These are phyloP conservation scores for Cicer cuneatum DNA, from an alignment of 306 rosid species.

Conservation along the genomic window DNA sequence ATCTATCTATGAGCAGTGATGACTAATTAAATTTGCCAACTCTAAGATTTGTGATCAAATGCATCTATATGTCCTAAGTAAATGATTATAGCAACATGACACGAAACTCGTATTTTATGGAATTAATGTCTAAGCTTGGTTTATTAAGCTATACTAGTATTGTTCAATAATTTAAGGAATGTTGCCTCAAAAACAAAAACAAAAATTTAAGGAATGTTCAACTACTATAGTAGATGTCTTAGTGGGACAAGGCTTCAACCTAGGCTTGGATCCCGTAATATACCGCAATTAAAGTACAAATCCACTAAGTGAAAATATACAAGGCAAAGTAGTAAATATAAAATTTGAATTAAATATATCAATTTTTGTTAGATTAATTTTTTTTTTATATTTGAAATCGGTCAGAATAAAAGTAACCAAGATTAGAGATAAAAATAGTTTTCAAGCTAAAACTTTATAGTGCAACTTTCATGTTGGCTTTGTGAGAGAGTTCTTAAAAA, in stretches of 20 bases:
- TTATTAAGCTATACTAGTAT: constrained; percentile 4
- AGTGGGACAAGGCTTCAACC: constrained; percentile 37
- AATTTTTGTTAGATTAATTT: too few relatives aligned
- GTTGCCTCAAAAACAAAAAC: background rate
- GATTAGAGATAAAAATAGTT: too few relatives aligned
- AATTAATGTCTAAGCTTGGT: constrained; percentile 38
- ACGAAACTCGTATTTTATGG: constrained; percentile 46
- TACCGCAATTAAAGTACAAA: constrained; percentile 34
- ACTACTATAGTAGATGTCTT: constrained; percentile 26
- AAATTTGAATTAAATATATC: too few relatives aligned
- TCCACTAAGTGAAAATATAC: background rate
- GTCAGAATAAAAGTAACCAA: too few relatives aligned
- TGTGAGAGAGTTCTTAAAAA: too few relatives aligned
- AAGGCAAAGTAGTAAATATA: background rate
- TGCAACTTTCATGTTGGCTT: too few relatives aligned
- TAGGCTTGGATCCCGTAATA: constrained; percentile 50
- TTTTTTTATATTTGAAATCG: too few relatives aligned
- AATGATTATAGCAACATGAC: constrained; percentile 53
- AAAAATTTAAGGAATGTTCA: constrained; percentile 24
- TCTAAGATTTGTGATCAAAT: constrained; percentile 36
- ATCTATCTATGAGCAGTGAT: background rate
- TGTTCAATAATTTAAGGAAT: constrained; percentile 22
- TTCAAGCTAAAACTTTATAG: too few relatives aligned
- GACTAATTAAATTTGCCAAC: background rate
- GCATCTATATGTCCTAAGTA: constrained; percentile 47